Base-by-base conservation (phyloP, 2,329 filamentous ascomycete genomes). In the Aureobasidium leucospermi region DNA sequence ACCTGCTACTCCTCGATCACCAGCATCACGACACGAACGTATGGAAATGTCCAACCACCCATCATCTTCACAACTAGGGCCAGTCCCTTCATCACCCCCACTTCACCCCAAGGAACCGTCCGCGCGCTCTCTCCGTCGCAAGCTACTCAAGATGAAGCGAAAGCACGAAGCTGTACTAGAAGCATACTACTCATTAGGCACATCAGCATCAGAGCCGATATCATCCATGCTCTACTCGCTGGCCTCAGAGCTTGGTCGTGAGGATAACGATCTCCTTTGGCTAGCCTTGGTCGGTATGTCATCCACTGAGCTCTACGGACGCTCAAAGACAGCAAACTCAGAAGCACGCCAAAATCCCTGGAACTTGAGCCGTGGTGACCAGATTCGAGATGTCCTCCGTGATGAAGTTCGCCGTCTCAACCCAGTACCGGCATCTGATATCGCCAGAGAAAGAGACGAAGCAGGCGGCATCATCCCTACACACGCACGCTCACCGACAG, bases 261-360 rank as follows among this genome's bases (percentile, higher is more conserved):
- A 97, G 78, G 93, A 97, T 72, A 99, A 97, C 67, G 92, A 99
- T 67, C 79, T 97, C 23, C 80, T 99, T 13, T 99, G 94, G 94
- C 81, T 96, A 61, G 86, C 91, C 6, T 96, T 97, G 68, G 90
- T 99, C 29, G 94, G 94, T 6, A 90, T 96, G 38, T 91, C 89
- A n/a, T 96, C 91, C 15, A 86, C 96, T 74, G 92, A 96, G 70
- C 81, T 96, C 0, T 96, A 94, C 65, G 92, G 92, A 15, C 36
- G 38, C 19, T 49, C 45, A 4, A 86, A 90, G 59, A 93, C 90
- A 19, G 90, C 28, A 80, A 79, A 59, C 13, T 57, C 52, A 7
- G 32, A 34, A n/a, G 10, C 28, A n/a, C 60, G 60, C 9, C 60
- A 52, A 9, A 51, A 52, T 16, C 38, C 51, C 7, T 57, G 60